Conservation (phyloP, 2,329 filamentous ascomycete species). For the Trichophyton verrucosum region DNA sequence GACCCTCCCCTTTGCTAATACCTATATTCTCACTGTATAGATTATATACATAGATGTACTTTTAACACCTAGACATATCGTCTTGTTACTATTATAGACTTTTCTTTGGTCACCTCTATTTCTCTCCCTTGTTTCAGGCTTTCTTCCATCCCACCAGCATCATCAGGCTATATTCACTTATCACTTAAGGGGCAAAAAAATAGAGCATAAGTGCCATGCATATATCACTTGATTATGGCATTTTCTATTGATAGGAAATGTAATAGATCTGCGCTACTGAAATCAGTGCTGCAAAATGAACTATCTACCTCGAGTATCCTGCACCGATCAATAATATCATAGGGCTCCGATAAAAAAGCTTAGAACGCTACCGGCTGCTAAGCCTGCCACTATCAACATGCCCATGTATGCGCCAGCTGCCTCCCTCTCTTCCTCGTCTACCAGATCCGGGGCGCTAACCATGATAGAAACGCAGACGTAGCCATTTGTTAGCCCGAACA, state of each 20-base stretch:
- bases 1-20: neutral
- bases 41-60: neutral
- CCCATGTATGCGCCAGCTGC: constrained; percentile 92
- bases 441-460: constrained; percentile 77
- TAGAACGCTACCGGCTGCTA: constrained; percentile 73
- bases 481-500: constrained; percentile 76
- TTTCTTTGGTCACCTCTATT: neutral
- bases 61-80: neutral
- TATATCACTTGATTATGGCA: neutral
- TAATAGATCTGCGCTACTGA: no score
- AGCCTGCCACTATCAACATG: constrained; percentile 69
- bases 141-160: neutral
- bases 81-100: neutral
- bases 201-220: neutral
- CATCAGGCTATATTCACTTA: neutral
- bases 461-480: constrained; percentile 80
- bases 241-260: neutral
- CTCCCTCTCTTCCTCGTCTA: constrained; percentile 70
- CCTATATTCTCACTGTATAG: neutral
- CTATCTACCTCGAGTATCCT: neutral
- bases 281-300: neutral
- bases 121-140: neutral
- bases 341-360: constrained; percentile 56
- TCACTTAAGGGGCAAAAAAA: neutral
- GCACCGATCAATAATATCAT: neutral